A percentile compares a stretch with the other conserved stretches of the same genome.
Evolutionary conservation across 1,284 basidiomycete species (phyloP).

Genomic region (Rhodotorula sp.): DNA sequence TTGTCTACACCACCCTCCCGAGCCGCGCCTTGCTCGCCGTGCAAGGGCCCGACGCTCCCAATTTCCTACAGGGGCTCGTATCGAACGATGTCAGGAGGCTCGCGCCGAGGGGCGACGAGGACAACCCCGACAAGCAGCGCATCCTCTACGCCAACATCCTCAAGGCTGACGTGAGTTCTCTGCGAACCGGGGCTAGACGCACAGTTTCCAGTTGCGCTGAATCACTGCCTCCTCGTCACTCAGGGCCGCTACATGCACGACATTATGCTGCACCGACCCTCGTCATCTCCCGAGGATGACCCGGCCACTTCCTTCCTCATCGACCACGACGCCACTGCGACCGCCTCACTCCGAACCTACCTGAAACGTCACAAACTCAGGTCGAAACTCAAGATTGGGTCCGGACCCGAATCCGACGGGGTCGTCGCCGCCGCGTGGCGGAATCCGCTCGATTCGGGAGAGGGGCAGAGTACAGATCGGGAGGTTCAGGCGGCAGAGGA

Average conservation of each 20-base stretch:
- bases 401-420: slow-evolving; percentile 70
- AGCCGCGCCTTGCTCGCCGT: slow-evolving; percentile 57
- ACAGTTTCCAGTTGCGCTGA: too few species aligned
- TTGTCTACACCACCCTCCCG: slow-evolving; percentile 22
- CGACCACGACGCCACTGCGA: slow-evolving; percentile 64
- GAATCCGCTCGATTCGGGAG: slow-evolving; percentile 46
- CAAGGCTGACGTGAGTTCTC: slow-evolving; percentile 69
- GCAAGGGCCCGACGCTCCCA: slow-evolving; percentile 70
- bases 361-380: slow-evolving; percentile 84
- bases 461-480: slow-evolving; percentile 58
- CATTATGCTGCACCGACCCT: slow-evolving; percentile 70
- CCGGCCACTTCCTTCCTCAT: slow-evolving; percentile 49
- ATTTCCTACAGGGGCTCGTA: slow-evolving; percentile 85
- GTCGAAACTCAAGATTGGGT: slow-evolving; percentile 78
- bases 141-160: slow-evolving; percentile 78
- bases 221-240: too few species aligned
- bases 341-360: slow-evolving; percentile 59
- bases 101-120: slow-evolving; percentile 48
- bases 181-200: not conserved
- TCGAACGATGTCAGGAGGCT: slow-evolving; percentile 56
- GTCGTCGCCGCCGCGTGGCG: slow-evolving; percentile 76
- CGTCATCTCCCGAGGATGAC: slow-evolving; percentile 44
- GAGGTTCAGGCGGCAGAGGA: slow-evolving; percentile 56
- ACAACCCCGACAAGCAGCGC: slow-evolving; percentile 46
- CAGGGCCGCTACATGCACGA: slow-evolving; percentile 90